Conservation (phyloP, 2,329 filamentous ascomycete species). For the Dothideomycetes sp. region DNA sequence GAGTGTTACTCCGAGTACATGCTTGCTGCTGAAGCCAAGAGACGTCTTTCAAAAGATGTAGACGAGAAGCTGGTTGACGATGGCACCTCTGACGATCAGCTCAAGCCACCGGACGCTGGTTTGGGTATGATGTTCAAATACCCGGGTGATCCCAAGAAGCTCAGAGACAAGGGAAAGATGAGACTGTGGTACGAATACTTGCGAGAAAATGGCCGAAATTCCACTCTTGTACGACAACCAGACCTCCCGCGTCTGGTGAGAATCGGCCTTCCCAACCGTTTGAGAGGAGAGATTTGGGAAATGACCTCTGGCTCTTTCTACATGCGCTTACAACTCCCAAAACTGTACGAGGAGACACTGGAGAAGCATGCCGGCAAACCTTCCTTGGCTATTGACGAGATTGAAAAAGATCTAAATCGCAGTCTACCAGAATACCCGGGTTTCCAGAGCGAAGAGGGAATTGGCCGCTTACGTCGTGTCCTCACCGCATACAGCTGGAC, state of each 20-base stretch:
- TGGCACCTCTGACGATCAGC: conserved; percentile 10
- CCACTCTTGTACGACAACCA: conserved; percentile 84
- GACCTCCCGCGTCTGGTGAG: conserved; percentile 97
- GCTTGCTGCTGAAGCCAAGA: conserved; percentile 43
- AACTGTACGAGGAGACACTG: conserved; percentile 74
- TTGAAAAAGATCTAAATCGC: conserved; percentile 95
- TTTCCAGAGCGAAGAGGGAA: conserved; percentile 93
- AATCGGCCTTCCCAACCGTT: conserved; percentile 84
- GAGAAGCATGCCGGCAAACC: conserved; percentile 74
- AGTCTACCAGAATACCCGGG: conserved; percentile 95
- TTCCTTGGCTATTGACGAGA: conserved; percentile 94
- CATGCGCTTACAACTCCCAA: conserved; percentile 75
- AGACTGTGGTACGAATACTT: conserved; percentile 94
- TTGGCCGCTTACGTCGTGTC: conserved; percentile 77
- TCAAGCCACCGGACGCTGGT: conserved; percentile 73
- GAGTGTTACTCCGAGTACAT: conserved; percentile 88
- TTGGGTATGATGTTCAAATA: conserved; percentile 89
- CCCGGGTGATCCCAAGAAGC: conserved; percentile 86
- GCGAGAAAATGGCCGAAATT: conserved; percentile 86
- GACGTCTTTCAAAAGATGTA: conserved; percentile 23
- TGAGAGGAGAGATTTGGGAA: conserved; percentile 94
- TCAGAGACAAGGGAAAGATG: conserved; percentile 95
- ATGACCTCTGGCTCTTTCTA: conserved; percentile 86
- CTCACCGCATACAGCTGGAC: conserved; percentile 97
- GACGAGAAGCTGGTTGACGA: conserved; percentile 38